Conservation (phyloP, 2,329 filamentous ascomycete species). For the Cladobotryum mycophilum region DNA sequence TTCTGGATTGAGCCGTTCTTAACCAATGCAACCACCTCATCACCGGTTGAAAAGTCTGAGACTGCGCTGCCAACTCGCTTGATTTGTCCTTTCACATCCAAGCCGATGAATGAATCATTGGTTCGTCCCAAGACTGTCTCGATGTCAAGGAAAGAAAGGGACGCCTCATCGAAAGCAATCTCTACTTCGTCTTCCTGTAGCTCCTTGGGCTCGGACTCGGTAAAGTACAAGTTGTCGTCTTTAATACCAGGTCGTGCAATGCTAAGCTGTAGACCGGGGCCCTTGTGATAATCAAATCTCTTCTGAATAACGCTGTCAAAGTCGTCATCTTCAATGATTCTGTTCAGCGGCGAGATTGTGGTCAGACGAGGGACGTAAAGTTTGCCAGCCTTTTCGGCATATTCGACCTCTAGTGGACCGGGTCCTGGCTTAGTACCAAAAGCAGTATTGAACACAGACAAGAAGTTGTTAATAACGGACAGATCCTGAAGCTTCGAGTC, state of each 20-base stretch:
- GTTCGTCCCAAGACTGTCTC: constrained; percentile 29
- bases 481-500: constrained; percentile 16
- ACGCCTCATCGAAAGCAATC: constrained; percentile 32
- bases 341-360: constrained; percentile 35
- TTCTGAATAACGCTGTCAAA: constrained; percentile 8
- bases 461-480: constrained; percentile 16
- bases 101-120: constrained; percentile 26
- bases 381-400: constrained; percentile 30
- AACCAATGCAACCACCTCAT: constrained; percentile 37
- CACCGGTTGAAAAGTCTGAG: constrained; percentile 26
- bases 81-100: constrained; percentile 37
- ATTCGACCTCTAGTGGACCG: constrained; percentile 36
- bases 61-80: constrained; percentile 28
- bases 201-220: constrained; percentile 10
- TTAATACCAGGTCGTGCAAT: constrained; percentile 22
- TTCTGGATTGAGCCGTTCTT: constrained; percentile 30
- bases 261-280: constrained; percentile 17
- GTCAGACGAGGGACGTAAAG: constrained; percentile 41
- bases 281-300: constrained; percentile 16
- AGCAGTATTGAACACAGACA: constrained; percentile 19
- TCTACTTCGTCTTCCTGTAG: constrained; percentile 31
- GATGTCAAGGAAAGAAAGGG: constrained; percentile 31
- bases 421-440: constrained; percentile 16
- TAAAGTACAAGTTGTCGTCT: constrained; percentile 21
- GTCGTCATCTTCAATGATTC: constrained; percentile 34